These are phyloP conservation scores for Neofusicoccum sp. DNA, from an alignment of 2,329 filamentous ascomycete genomes.

Conservation along the genomic window DNA sequence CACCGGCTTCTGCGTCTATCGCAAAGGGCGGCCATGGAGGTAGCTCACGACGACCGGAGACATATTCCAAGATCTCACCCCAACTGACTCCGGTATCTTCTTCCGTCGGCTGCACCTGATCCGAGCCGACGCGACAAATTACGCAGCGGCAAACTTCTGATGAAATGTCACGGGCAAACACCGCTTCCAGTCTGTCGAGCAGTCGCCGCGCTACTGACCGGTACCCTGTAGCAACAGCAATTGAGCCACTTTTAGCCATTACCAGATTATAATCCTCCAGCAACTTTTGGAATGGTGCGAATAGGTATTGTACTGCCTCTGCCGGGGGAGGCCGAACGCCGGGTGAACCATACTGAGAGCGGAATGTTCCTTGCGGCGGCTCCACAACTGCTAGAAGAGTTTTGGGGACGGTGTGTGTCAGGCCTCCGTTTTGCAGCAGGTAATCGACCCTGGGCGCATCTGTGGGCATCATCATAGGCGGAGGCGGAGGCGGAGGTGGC, in stretches of 20 bases:
- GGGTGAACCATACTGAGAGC: conserved; percentile 60
- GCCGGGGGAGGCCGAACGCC: conserved; percentile 35
- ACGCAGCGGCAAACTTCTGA: conserved; percentile 81
- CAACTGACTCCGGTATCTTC: conserved; percentile 73
- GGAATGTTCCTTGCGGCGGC: conserved; percentile 42
- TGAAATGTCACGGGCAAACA: conserved; percentile 90
- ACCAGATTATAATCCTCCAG: conserved; percentile 85
- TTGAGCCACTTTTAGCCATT: conserved; percentile 76
- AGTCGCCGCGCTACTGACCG: conserved; percentile 87
- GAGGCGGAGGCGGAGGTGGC: conserved; percentile 73
- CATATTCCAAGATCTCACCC: conserved; percentile 92
- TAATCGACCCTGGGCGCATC: conserved; percentile 87
- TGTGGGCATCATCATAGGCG: conserved; percentile 61
- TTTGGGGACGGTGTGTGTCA: conserved; percentile 69
- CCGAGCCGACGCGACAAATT: conserved; percentile 64
- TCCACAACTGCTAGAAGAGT: conserved; percentile 68
- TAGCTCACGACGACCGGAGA: conserved; percentile 82
- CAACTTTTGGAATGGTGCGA: conserved; percentile 77
- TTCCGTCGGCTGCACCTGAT: conserved; percentile 36
- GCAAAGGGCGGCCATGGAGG: conserved; percentile 87
- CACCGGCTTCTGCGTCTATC: conserved; percentile 50
- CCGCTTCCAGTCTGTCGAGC: conserved; percentile 85
- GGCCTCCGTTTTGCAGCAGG: conserved; percentile 81
- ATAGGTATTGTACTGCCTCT: conserved; percentile 68
- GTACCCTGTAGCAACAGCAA: conserved; percentile 94